Percentiles rank a stretch among this genome's conserved stretches.
Conservation (phyloP, 768 basidiomycete genomes). For the Trametes coccinea region DNA sequence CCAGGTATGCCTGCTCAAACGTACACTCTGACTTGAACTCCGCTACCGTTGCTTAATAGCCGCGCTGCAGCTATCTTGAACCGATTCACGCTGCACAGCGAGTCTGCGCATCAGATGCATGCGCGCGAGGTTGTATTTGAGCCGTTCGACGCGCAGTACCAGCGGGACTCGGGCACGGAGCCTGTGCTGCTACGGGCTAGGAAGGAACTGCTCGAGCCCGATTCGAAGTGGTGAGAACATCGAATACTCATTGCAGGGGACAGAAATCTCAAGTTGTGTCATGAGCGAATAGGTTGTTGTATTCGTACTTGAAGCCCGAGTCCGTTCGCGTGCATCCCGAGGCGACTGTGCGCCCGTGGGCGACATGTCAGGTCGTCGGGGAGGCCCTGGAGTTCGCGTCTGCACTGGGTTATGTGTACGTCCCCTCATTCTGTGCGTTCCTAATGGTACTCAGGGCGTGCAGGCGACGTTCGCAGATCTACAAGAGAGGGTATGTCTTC, state of each 20-base stretch:
- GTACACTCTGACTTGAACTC: neutral
- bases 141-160: slow-evolving; percentile 65
- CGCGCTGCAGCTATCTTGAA: slow-evolving; percentile 63
- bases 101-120: slow-evolving; percentile 73
- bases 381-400: slow-evolving; percentile 81
- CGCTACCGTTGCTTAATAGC: neutral
- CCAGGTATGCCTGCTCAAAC: slow-evolving; percentile 16
- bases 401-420: slow-evolving; percentile 75
- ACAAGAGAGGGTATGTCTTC: slow-evolving; percentile 80
- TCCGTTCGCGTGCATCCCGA: slow-evolving; percentile 82
- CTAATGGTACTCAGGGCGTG: neutral
- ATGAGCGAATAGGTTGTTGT: slow-evolving; percentile 56
- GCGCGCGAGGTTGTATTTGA: slow-evolving; percentile 81
- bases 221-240: slow-evolving; percentile 60
- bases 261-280: no score
- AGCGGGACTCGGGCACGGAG: slow-evolving; percentile 61
- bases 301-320: slow-evolving; percentile 82
- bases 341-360: slow-evolving; percentile 86
- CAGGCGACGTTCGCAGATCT: slow-evolving; percentile 73
- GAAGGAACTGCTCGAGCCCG: slow-evolving; percentile 67
- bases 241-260: neutral
- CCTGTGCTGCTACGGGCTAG: slow-evolving; percentile 71
- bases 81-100: slow-evolving; percentile 78
- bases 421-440: neutral
- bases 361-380: slow-evolving; percentile 73